phyloP scores from a whole-genome alignment of 73 alveolate genomes.

The Effrenium voratum region DNA sequence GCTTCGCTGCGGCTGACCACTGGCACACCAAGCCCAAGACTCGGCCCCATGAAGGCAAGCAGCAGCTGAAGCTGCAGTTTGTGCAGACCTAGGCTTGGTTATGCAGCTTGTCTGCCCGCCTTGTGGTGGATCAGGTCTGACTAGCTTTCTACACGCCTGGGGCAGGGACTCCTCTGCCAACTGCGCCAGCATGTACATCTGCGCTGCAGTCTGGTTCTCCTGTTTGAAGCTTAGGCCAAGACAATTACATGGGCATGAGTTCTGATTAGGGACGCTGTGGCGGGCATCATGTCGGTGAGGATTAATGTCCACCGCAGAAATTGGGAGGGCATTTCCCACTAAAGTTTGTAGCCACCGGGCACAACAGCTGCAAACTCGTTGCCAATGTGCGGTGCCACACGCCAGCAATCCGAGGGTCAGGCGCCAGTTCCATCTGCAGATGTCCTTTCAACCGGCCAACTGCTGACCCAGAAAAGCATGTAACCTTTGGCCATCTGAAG shows the following conservation, averaged over 20 bases:
- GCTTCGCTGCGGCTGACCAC: no score
- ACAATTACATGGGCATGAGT: not conserved
- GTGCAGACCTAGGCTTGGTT: constrained; percentile 45
- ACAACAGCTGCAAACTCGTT: not conserved
- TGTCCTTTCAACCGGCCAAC: no score
- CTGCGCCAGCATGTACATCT: constrained; percentile 88
- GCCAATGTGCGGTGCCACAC: not conserved
- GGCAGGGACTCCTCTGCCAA: constrained; percentile 49
- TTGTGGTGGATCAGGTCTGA: no score
- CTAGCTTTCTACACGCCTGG: not conserved
- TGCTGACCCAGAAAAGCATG: no score
- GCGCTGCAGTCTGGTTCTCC: constrained; percentile 76
- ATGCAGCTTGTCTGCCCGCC: not conserved
- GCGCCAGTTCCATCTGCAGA: no score
- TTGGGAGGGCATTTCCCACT: not conserved
- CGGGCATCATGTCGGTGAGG: not conserved
- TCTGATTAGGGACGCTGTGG: not conserved
- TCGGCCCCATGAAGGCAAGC: constrained; percentile 62
- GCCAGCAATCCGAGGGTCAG: not conserved
- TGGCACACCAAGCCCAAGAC: no score
- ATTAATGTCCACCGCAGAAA: not conserved
- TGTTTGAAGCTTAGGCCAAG: not conserved
- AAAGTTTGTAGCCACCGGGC: no score
- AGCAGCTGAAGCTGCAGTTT: constrained; percentile 84
- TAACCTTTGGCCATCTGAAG: no score